Conservation (phyloP, 306 rosid genomes). For the Hippophae gyantsensis region DNA sequence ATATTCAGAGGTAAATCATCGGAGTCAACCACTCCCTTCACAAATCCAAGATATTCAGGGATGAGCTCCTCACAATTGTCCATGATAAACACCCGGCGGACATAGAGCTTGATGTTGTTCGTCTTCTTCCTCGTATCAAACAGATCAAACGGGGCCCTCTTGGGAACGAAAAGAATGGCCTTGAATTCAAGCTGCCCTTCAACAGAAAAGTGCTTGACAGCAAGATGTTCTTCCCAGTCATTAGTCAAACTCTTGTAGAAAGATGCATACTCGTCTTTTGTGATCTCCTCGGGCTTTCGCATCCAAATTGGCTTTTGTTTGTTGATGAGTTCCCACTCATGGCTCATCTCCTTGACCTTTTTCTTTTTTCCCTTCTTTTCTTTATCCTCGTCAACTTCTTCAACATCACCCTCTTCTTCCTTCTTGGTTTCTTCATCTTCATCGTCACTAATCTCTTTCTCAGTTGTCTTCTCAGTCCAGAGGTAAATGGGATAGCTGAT, state of each 20-base stretch:
- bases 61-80: conserved; percentile 32
- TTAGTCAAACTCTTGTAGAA: conserved; percentile 30
- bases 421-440: conserved; percentile 24
- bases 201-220: conserved; percentile 25
- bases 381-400: conserved; percentile 23
- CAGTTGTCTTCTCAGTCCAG: conserved; percentile 24
- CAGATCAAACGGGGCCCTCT: conserved; percentile 25
- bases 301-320: conserved; percentile 30
- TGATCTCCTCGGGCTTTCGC: conserved; percentile 25
- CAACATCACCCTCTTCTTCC: conserved; percentile 26
- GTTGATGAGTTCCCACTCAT: conserved; percentile 26
- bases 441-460: conserved; percentile 24
- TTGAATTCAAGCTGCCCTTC: conserved; percentile 28
- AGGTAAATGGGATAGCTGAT: conserved; percentile 30
- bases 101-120: conserved; percentile 27
- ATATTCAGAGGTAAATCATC: conserved; percentile 23
- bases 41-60: conserved; percentile 22
- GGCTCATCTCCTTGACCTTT: conserved; percentile 22
- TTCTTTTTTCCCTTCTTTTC: conserved; percentile 17
- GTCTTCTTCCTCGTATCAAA: conserved; percentile 28
- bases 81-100: conserved; percentile 24
- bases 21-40: conserved; percentile 19
- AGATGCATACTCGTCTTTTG: conserved; percentile 24
- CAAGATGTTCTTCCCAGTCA: conserved; percentile 29
- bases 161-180: conserved; percentile 23